Conservation (phyloP, 768 basidiomycete species). For the Naganishia vaughanmartiniae region DNA sequence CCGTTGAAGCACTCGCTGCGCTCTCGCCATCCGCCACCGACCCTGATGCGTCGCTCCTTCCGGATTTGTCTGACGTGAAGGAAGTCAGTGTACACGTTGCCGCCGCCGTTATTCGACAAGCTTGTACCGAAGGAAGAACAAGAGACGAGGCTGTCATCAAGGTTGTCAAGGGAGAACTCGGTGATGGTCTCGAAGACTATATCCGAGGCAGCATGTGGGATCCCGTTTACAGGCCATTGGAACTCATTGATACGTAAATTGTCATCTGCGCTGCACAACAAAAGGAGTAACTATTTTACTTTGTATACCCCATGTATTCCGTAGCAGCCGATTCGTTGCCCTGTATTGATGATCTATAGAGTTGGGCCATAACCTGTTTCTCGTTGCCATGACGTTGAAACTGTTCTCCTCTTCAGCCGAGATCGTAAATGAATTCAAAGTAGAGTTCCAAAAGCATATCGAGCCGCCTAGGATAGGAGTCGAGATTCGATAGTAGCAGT, state of each 20-base stretch:
- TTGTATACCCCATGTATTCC: conserved; percentile 9
- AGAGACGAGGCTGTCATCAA: conserved; percentile 49
- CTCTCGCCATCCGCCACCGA: conserved; percentile 73
- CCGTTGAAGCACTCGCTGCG: conserved; percentile 69
- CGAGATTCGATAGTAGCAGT: background rate
- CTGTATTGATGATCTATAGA: background rate
- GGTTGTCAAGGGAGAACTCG: conserved; percentile 44
- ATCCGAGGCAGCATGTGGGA: conserved; percentile 58
- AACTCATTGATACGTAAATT: conserved; percentile 35
- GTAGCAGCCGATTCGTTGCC: conserved; percentile 4
- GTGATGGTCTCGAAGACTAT: conserved; percentile 43
- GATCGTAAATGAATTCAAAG: too few species aligned
- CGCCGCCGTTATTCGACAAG: conserved; percentile 74
- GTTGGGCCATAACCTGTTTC: background rate
- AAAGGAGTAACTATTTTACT: conserved; percentile 5
- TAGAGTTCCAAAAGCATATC: too few species aligned
- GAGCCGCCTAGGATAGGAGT: too few species aligned
- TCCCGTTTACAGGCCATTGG: conserved; percentile 54
- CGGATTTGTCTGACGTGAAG: conserved; percentile 73
- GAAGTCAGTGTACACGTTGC: conserved; percentile 72
- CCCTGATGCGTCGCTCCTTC: conserved; percentile 69
- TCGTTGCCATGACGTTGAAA: background rate
- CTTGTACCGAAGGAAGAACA: conserved; percentile 69
- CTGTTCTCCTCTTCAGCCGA: background rate
- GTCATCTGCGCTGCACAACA: background rate